Percentiles rank a stretch among this genome's conserved stretches.
Conservation (phyloP, 768 basidiomycete species). For the Russula abietina region DNA sequence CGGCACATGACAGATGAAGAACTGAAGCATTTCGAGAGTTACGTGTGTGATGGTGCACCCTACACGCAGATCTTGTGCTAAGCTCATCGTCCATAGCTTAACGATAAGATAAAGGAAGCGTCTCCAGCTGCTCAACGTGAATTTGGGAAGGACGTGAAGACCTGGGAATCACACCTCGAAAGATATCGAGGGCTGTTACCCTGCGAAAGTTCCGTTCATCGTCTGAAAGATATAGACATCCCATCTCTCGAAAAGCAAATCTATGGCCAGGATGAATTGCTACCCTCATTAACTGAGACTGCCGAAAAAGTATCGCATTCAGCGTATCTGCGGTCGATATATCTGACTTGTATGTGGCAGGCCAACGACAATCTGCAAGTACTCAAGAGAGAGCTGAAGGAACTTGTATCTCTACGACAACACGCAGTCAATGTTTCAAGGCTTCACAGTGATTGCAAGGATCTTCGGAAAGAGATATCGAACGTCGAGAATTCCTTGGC, state of each 20-base stretch:
- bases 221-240: slow-evolving; percentile 56
- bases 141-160: slow-evolving; percentile 41
- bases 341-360: slow-evolving; percentile 33
- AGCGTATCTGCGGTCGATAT: neutral
- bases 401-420: slow-evolving; percentile 54
- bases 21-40: slow-evolving; percentile 58
- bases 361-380: slow-evolving; percentile 45
- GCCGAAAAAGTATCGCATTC: slow-evolving; percentile 55
- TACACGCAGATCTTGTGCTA: neutral
- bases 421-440: slow-evolving; percentile 54
- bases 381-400: slow-evolving; percentile 54
- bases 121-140: slow-evolving; percentile 44
- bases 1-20: slow-evolving; percentile 55
- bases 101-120: slow-evolving; percentile 52
- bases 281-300: slow-evolving; percentile 44
- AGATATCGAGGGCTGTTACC: slow-evolving; percentile 56
- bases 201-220: slow-evolving; percentile 46
- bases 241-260: slow-evolving; percentile 61
- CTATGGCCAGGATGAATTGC: slow-evolving; percentile 46
- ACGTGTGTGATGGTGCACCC: slow-evolving; percentile 26
- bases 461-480: slow-evolving; percentile 53
- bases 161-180: slow-evolving; percentile 57
- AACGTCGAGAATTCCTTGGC: slow-evolving; percentile 64
- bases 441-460: slow-evolving; percentile 52
- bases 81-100: slow-evolving; percentile 42